Evolutionary conservation across 768 basidiomycete species (phyloP).

Genomic region (Floccularia luteovirens): DNA sequence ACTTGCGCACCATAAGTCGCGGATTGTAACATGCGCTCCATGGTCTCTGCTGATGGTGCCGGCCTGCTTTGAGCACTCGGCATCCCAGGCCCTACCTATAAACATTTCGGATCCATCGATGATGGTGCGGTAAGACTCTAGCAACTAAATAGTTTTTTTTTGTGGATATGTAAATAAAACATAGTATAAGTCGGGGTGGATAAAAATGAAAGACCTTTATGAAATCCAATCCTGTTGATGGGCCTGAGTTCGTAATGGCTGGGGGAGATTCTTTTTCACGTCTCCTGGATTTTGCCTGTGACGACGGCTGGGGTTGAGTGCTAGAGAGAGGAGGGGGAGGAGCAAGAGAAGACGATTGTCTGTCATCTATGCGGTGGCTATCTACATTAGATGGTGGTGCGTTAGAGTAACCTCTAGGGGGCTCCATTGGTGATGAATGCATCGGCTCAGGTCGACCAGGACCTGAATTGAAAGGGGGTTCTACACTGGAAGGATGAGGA

Average conservation of each 20-base stretch:
- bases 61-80: not conserved
- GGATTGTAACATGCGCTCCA: conserved; percentile 35
- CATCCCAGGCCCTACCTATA: conserved; percentile 1
- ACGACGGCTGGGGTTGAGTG: conserved; percentile 4
- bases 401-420: too few relatives aligned
- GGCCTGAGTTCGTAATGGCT: conserved; percentile 6
- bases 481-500: conserved; percentile 8
- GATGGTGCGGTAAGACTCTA: conserved; percentile 21
- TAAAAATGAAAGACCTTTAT: conserved; percentile 13
- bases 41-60: conserved; percentile 17
- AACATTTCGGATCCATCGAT: conserved; percentile 17
- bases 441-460: conserved; percentile 23
- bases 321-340: conserved; percentile 1
- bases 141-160: conserved; percentile 8
- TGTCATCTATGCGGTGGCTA: too few relatives aligned
- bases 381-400: too few relatives aligned
- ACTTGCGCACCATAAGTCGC: conserved; percentile 34
- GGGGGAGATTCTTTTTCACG: conserved; percentile 6
- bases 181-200: not conserved
- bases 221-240: conserved; percentile 16
- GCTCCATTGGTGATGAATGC: too few relatives aligned
- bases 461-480: conserved; percentile 23
- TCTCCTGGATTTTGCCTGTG: conserved; percentile 4
- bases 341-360: not conserved
- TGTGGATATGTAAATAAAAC: conserved; percentile 1